Conservation (phyloP, 164 flowering plant species). For the Vitis amurensis region DNA sequence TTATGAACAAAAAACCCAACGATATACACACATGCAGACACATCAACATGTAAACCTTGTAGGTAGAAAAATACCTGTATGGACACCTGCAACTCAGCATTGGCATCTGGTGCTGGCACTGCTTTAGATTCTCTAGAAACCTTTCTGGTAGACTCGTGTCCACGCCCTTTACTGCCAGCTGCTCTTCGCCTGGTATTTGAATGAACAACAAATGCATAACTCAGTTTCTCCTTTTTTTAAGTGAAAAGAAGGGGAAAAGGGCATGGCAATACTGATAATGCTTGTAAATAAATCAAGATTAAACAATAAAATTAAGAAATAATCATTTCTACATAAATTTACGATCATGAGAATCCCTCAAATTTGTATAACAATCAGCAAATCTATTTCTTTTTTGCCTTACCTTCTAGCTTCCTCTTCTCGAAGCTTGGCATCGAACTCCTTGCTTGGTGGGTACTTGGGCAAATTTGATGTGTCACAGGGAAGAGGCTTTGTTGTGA, state of each 20-base stretch:
- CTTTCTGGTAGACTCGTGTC: slow-evolving; percentile 40
- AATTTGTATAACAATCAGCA: no score
- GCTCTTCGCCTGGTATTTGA: slow-evolving; percentile 49
- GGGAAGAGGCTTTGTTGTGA: slow-evolving; percentile 70
- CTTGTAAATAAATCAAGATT: no score
- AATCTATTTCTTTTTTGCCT: neutral
- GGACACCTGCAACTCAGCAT: slow-evolving; percentile 58
- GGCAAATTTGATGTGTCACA: slow-evolving; percentile 85
- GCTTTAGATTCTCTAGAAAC: slow-evolving; percentile 48
- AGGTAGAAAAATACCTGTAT: slow-evolving; percentile 33
- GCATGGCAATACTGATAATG: neutral
- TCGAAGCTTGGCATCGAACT: slow-evolving; percentile 69
- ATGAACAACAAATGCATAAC: neutral
- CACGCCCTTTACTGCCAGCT: slow-evolving; percentile 39
- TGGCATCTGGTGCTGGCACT: slow-evolving; percentile 61
- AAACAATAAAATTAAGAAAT: no score
- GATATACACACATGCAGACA: neutral
- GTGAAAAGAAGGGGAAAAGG: neutral
- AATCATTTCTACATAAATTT: neutral
- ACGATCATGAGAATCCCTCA: no score
- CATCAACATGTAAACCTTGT: no score
- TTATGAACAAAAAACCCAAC: neutral
- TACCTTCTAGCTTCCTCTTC: slow-evolving; percentile 83
- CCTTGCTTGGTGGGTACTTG: slow-evolving; percentile 86
- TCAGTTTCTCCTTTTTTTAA: neutral